Percentiles rank a stretch among this genome's conserved stretches.
Conservation (phyloP, 768 basidiomycete species). For the Lentinula guzmanii region DNA sequence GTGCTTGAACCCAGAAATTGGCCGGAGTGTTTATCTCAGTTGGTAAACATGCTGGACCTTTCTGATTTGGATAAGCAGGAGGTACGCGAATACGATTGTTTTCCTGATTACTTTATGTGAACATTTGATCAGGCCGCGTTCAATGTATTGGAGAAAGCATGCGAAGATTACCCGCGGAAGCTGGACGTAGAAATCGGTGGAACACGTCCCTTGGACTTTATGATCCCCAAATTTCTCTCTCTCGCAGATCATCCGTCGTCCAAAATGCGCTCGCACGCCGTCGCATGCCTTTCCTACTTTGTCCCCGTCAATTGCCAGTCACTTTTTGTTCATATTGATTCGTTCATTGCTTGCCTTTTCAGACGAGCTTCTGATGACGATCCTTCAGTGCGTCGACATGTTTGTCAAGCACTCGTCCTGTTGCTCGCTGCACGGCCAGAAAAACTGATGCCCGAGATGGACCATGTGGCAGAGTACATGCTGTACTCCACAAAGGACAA, state of each 20-base stretch:
- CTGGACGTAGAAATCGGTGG: conserved; percentile 93
- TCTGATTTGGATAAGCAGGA: conserved; percentile 75
- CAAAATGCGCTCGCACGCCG: conserved; percentile 90
- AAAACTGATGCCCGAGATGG: conserved; percentile 94
- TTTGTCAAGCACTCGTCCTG: conserved; percentile 92
- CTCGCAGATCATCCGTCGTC: conserved; percentile 80
- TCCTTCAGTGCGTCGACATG: conserved; percentile 88
- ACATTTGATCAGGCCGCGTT: conserved; percentile 65
- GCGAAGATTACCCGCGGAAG: conserved; percentile 95
- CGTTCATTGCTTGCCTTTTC: conserved; percentile 90
- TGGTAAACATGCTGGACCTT: conserved; percentile 77
- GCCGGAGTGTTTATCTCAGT: conserved; percentile 88
- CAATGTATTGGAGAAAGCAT: conserved; percentile 90
- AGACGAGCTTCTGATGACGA: conserved; percentile 93
- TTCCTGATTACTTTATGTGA: conserved; percentile 7
- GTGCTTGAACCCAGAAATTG: conserved; percentile 88
- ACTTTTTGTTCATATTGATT: conserved; percentile 86
- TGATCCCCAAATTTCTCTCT: conserved; percentile 92
- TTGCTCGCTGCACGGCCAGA: conserved; percentile 91
- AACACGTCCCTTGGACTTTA: conserved; percentile 88
- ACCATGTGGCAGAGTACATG: conserved; percentile 97
- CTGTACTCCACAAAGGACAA: conserved; percentile 96
- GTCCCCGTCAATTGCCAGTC: conserved; percentile 83
- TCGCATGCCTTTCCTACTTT: conserved; percentile 93
- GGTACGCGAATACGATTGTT: conserved; percentile 42